These are phyloP conservation scores for Tricholoma terreum DNA, from an alignment of 768 basidiomycete genomes.

Conservation along the genomic window DNA sequence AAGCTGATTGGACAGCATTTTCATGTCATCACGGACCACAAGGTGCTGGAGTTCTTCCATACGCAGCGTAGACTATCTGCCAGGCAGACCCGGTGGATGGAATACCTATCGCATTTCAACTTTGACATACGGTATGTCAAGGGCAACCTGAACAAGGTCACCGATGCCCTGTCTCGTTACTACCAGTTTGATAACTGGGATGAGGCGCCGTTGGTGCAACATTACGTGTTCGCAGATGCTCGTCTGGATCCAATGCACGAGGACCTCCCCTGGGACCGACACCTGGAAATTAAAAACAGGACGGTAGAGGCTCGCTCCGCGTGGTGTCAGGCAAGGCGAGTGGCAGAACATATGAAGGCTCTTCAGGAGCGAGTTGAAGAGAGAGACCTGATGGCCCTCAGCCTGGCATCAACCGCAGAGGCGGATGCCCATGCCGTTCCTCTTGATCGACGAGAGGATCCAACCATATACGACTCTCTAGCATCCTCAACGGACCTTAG, in stretches of 20 bases:
- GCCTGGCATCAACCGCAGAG: not conserved
- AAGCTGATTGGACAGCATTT: slow-evolving; percentile 14
- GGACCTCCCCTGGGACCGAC: not conserved
- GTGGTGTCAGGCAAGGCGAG: not conserved
- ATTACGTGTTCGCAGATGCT: slow-evolving; percentile 14
- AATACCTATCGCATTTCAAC: slow-evolving; percentile 26
- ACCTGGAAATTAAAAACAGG: not conserved
- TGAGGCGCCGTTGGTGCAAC: not conserved
- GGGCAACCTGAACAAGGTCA: slow-evolving; percentile 24
- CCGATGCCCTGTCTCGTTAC: slow-evolving; percentile 26
- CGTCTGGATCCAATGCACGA: slow-evolving; percentile 17
- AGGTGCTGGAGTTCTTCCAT: slow-evolving; percentile 23
- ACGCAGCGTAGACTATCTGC: slow-evolving; percentile 10
- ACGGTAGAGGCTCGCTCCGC: not conserved
- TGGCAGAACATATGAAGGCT: not conserved
- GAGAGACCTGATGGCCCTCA: not conserved
- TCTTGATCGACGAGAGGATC: not conserved
- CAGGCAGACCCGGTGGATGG: slow-evolving; percentile 23
- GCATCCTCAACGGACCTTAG: not conserved
- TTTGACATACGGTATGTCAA: slow-evolving; percentile 21
- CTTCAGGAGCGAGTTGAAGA: not conserved
- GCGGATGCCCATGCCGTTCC: not conserved
- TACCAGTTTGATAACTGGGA: slow-evolving; percentile 17
- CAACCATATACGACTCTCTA: not conserved
- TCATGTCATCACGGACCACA: slow-evolving; percentile 25